Percentiles rank a stretch among this genome's conserved stretches.
Conservation (phyloP, 202 grass and related monocot species). For the Schoenoplectus triqueter region DNA sequence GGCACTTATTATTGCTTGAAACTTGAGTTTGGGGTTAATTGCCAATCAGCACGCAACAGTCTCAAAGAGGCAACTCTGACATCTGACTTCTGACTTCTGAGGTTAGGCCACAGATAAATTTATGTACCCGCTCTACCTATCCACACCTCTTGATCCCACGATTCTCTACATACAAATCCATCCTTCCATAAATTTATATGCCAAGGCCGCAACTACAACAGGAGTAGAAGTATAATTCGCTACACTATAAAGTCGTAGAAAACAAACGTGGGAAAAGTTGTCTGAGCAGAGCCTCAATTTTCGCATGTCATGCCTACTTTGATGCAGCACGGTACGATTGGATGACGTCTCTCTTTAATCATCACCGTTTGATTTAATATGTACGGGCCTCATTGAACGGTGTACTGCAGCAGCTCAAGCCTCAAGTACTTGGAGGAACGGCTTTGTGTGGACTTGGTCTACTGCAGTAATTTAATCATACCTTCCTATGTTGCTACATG, state of each 20-base stretch:
- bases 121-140: not conserved
- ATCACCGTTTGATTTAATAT: not conserved
- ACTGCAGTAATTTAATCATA: no score
- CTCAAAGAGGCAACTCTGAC: slow-evolving; percentile 13
- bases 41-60: not conserved
- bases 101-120: no score
- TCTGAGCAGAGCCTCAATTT: not conserved
- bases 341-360: not conserved
- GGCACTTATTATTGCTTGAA: not conserved
- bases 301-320: not conserved
- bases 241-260: no score
- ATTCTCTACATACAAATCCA: not conserved
- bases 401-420: no score
- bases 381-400: not conserved
- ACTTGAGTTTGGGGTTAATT: not conserved
- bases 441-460: not conserved
- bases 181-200: no score
- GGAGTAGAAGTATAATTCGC: no score
- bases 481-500: no score
- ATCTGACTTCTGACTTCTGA: not conserved
- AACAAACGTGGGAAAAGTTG: no score
- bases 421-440: no score
- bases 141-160: not conserved
- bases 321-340: not conserved
- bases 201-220: no score